Conservation (phyloP, 176 grass and related monocot species). For the Elaeis guineensis region DNA sequence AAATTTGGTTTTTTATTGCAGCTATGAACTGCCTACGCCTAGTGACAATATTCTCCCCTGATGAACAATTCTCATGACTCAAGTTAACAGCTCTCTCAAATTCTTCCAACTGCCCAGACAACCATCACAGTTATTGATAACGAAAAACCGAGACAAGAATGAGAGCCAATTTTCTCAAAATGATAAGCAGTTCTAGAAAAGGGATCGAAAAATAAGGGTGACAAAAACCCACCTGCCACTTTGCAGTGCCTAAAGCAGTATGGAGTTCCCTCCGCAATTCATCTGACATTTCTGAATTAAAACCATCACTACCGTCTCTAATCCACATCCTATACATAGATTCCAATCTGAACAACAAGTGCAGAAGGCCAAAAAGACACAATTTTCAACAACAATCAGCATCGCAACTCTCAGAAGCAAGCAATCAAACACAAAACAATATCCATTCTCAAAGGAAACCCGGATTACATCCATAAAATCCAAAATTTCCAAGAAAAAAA, state of each 20-base stretch:
- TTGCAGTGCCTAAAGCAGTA: conserved; percentile 74
- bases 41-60: conserved; percentile 45
- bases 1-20: conserved; percentile 59
- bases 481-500: no score
- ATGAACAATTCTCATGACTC: conserved; percentile 42
- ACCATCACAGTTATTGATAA: not conserved
- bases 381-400: no score
- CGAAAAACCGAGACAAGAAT: conserved; percentile 5
- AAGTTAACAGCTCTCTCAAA: conserved; percentile 60
- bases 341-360: conserved; percentile 52
- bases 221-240: conserved; percentile 67
- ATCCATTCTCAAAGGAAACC: no score
- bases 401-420: not conserved
- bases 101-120: conserved; percentile 57
- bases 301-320: conserved; percentile 23
- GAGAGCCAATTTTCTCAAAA: no score
- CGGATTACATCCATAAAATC: no score
- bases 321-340: conserved; percentile 75
- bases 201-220: no score
- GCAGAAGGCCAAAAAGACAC: no score
- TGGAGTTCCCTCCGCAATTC: conserved; percentile 60
- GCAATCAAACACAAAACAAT: conserved; percentile 1
- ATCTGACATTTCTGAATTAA: conserved; percentile 32
- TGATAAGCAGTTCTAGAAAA: no score
- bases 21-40: conserved; percentile 64